Percentiles rank a stretch among this genome's conserved stretches.
Conservation (phyloP, 225 moss, liverwort and hornwort species). For the Sphagnum tenellum region DNA sequence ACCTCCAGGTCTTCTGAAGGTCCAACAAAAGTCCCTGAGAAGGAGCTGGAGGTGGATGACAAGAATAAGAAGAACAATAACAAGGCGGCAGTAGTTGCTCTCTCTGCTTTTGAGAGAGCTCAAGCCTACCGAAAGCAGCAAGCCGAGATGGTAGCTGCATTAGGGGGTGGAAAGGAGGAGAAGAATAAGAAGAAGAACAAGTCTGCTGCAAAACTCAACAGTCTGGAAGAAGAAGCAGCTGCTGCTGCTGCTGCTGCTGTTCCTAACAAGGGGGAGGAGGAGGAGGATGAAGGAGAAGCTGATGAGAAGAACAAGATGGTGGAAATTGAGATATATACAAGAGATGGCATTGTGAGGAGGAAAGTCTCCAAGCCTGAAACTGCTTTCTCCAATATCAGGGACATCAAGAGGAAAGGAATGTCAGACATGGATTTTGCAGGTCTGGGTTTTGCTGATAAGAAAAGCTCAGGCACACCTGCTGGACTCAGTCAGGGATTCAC, state of each 20-base stretch:
- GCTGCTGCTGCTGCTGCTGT: conserved; percentile 1
- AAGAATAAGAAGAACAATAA: background rate
- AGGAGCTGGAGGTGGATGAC: no score
- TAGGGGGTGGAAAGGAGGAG: conserved; percentile 16
- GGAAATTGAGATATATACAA: conserved; percentile 80
- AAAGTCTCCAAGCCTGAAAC: conserved; percentile 43
- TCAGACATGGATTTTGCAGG: conserved; percentile 82
- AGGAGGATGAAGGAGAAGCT: conserved; percentile 1
- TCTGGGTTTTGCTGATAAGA: conserved; percentile 83
- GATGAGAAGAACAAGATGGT: conserved; percentile 19
- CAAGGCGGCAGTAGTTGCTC: conserved; percentile 7
- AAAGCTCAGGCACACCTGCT: conserved; percentile 40
- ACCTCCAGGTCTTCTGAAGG: no score
- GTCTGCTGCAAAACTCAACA: no score
- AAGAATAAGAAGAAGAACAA: no score
- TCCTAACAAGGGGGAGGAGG: conserved; percentile 4
- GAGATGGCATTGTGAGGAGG: conserved; percentile 74
- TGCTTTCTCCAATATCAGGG: conserved; percentile 64
- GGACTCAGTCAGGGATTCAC: conserved; percentile 53
- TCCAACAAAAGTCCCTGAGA: no score
- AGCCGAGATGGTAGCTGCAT: conserved; percentile 60
- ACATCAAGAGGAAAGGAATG: conserved; percentile 55
- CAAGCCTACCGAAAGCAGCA: conserved; percentile 69
- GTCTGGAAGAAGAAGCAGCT: conserved; percentile 1
- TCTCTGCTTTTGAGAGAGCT: conserved; percentile 57